These are phyloP conservation scores for Hirschfeldia incana DNA, from an alignment of 345 rosid genomes.

Conservation along the genomic window DNA sequence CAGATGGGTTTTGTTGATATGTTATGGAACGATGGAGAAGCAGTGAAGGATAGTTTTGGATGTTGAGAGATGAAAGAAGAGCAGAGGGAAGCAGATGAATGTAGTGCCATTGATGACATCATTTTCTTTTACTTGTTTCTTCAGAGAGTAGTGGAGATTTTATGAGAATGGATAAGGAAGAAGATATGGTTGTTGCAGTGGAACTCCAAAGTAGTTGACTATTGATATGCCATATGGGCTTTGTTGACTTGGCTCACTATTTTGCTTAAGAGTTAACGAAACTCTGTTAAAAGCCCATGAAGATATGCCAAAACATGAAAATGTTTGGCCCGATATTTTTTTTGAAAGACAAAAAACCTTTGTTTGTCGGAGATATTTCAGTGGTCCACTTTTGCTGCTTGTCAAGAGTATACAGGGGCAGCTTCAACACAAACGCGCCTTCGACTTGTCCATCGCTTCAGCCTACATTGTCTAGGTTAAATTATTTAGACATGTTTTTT, in stretches of 20 bases:
- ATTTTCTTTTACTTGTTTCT: slow-evolving; percentile 1
- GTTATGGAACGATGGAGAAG: slow-evolving; percentile 21
- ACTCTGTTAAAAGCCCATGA: background rate
- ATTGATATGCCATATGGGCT: slow-evolving; percentile 12
- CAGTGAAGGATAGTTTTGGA: slow-evolving; percentile 23
- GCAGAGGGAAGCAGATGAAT: slow-evolving; percentile 38
- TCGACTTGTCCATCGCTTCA: slow-evolving; percentile 36
- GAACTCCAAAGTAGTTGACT: slow-evolving; percentile 19
- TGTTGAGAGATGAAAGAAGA: slow-evolving; percentile 26
- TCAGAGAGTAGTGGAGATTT: slow-evolving; percentile 23
- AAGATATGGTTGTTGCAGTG: slow-evolving; percentile 22
- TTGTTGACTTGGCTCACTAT: background rate
- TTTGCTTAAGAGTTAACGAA: background rate
- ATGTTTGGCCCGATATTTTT: background rate
- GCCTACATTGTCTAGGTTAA: slow-evolving; percentile 44
- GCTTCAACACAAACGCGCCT: slow-evolving; percentile 30
- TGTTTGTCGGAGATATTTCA: background rate
- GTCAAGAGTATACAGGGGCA: slow-evolving; percentile 40
- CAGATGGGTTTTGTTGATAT: slow-evolving; percentile 35
- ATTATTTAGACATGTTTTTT: background rate
- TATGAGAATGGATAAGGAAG: slow-evolving; percentile 46
- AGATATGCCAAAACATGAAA: too few species aligned
- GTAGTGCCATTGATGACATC: slow-evolving; percentile 54
- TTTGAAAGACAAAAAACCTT: background rate
- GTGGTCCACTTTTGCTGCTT: slow-evolving; percentile 41